Conservation (phyloP, 1,139 yeast species). For the Suhomyces chickasaworum region DNA sequence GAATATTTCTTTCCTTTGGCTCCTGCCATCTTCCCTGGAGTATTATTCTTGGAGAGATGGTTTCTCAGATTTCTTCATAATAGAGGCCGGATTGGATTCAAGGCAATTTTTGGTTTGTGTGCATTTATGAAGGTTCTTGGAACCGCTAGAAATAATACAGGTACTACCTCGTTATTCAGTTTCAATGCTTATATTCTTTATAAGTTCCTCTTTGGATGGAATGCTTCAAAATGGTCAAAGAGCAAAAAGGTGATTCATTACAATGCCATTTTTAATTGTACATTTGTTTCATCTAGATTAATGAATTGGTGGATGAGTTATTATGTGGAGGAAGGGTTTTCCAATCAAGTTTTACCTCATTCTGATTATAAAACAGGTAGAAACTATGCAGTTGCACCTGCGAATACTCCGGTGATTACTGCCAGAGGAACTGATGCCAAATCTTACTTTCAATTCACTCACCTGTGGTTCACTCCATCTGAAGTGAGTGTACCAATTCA, state of each 20-base stretch:
- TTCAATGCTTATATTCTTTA: conserved; percentile 74
- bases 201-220: conserved; percentile 85
- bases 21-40: conserved; percentile 90
- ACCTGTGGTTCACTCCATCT: conserved; percentile 54
- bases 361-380: conserved; percentile 35
- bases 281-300: conserved; percentile 71
- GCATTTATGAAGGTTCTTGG: conserved; percentile 64
- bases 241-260: conserved; percentile 63
- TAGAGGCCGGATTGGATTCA: conserved; percentile 38
- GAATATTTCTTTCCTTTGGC: conserved; percentile 76
- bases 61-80: conserved; percentile 60
- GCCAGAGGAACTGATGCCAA: conserved; percentile 35
- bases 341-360: conserved; percentile 40
- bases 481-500: conserved; percentile 54
- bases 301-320: conserved; percentile 89
- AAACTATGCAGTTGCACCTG: conserved; percentile 21
- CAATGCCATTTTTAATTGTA: conserved; percentile 85
- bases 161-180: conserved; percentile 56
- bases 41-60: conserved; percentile 55
- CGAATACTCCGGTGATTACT: conserved; percentile 7
- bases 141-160: conserved; percentile 45
- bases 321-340: conserved; percentile 42
- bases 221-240: conserved; percentile 66
- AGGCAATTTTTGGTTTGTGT: conserved; percentile 58
- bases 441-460: conserved; percentile 54